Conservation (phyloP, 2,329 filamentous ascomycete genomes). For the Ophiostoma australiae region DNA sequence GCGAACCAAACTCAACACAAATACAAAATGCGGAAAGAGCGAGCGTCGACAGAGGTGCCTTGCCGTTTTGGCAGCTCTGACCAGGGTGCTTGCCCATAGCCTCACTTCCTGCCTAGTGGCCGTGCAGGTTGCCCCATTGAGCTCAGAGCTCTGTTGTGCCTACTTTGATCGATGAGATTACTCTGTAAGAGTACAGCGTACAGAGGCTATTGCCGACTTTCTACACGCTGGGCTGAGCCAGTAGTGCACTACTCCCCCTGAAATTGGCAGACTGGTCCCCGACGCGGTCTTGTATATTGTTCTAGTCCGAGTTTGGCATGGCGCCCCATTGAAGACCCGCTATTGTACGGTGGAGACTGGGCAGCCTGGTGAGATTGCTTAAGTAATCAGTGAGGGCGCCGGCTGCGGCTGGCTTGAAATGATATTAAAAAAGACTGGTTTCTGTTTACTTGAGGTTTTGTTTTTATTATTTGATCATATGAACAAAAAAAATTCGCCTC, state of each 20-base stretch:
- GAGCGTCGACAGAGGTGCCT: neutral
- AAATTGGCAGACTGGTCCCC: neutral
- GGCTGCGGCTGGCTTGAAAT: neutral
- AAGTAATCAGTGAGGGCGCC: neutral
- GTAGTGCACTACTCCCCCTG: slow-evolving; percentile 3
- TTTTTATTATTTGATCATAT: too few species aligned
- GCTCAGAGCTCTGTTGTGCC: neutral
- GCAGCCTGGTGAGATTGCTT: slow-evolving; percentile 12
- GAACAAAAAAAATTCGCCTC: too few species aligned
- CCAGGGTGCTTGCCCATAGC: slow-evolving; percentile 6
- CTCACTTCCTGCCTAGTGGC: slow-evolving; percentile 4
- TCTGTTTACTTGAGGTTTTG: too few species aligned
- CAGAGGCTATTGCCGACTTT: neutral
- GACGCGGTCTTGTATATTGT: neutral
- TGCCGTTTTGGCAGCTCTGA: neutral
- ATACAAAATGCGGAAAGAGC: neutral
- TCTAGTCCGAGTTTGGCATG: neutral
- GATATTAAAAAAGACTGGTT: neutral
- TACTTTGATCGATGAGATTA: neutral
- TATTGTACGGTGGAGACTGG: neutral
- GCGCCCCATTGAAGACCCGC: neutral
- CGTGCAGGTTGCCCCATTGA: neutral
- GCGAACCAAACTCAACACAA: neutral
- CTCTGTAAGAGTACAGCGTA: too few species aligned
- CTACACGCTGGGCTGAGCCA: neutral